phyloP scores from a whole-genome alignment of 2,329 filamentous ascomycete species.

The Cladosporium cucumerinum region DNA sequence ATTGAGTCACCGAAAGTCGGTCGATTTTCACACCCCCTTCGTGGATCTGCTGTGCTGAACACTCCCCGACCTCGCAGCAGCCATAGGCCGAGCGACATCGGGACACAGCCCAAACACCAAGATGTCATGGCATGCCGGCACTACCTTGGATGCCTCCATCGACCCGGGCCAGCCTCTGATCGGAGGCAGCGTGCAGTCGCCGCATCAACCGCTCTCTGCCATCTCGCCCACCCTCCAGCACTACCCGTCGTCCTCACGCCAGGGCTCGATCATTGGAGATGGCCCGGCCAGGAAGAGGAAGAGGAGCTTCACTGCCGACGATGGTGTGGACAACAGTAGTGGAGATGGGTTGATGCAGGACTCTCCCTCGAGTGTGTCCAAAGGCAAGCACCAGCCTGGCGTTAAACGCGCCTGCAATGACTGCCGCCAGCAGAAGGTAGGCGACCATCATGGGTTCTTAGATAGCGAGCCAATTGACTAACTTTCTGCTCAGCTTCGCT shows the following conservation, averaged over 20 bases:
- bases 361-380: slow-evolving; percentile 17
- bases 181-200: slow-evolving; percentile 15
- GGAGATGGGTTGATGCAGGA: slow-evolving; percentile 12
- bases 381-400: slow-evolving; percentile 40
- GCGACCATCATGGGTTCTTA: slow-evolving; percentile 14
- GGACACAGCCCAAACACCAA: slow-evolving; percentile 14
- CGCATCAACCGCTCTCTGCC: slow-evolving; percentile 15
- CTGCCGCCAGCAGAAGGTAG: slow-evolving; percentile 79
- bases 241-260: slow-evolving; percentile 14
- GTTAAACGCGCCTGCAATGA: slow-evolving; percentile 80
- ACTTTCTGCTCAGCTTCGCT: slow-evolving; percentile 59
- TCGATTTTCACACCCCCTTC: background rate
- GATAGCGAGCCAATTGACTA: slow-evolving; percentile 19
- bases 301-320: slow-evolving; percentile 17
- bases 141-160: slow-evolving; percentile 24
- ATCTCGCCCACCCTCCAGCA: slow-evolving; percentile 19
- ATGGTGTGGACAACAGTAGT: slow-evolving; percentile 16
- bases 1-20: slow-evolving; percentile 11
- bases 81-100: slow-evolving; percentile 16
- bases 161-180: slow-evolving; percentile 10
- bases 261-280: slow-evolving; percentile 14
- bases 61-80: slow-evolving; percentile 16
- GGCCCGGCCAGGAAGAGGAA: slow-evolving; percentile 15
- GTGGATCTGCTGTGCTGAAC: background rate
- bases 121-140: slow-evolving; percentile 28